These are phyloP conservation scores for Cladosporium sp. DNA, from an alignment of 2,329 filamentous ascomycete genomes.

Conservation along the genomic window DNA sequence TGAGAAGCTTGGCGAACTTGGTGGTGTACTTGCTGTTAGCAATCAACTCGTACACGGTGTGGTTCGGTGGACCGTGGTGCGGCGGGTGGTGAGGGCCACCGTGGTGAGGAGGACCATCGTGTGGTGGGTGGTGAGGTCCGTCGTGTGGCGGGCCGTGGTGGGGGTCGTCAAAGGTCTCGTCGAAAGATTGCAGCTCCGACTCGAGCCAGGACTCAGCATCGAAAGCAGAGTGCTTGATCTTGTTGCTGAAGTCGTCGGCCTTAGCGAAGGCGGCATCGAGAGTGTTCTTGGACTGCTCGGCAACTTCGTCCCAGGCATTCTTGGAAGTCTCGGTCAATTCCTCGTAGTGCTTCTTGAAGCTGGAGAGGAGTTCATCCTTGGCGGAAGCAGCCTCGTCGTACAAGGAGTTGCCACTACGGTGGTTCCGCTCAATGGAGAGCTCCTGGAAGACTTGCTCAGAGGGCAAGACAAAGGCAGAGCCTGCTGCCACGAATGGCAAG, in stretches of 20 bases:
- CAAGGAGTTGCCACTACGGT: conserved; percentile 31
- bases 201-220: conserved; percentile 52
- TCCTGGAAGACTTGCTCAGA: conserved; percentile 52
- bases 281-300: conserved; percentile 41
- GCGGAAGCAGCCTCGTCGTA: conserved; percentile 37
- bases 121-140: conserved; percentile 28
- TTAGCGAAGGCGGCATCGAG: conserved; percentile 49
- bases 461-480: conserved; percentile 57
- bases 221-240: conserved; percentile 47
- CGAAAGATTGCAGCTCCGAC: conserved; percentile 36
- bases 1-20: conserved; percentile 73
- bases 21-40: conserved; percentile 73
- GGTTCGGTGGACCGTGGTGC: conserved; percentile 56
- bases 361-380: conserved; percentile 41
- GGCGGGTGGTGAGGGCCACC: conserved; percentile 40
- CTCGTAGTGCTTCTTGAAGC: conserved; percentile 39
- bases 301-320: conserved; percentile 33
- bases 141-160: conserved; percentile 26
- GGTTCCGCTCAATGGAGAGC: conserved; percentile 43
- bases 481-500: conserved; percentile 53
- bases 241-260: conserved; percentile 45
- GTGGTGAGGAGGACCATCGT: conserved; percentile 35
- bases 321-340: conserved; percentile 33
- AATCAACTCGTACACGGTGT: conserved; percentile 80
- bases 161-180: conserved; percentile 39